Percentiles rank a stretch among this genome's conserved stretches.
phyloP scores from a whole-genome alignment of 169 alveolate species.

The Cryptosporidium felis region DNA sequence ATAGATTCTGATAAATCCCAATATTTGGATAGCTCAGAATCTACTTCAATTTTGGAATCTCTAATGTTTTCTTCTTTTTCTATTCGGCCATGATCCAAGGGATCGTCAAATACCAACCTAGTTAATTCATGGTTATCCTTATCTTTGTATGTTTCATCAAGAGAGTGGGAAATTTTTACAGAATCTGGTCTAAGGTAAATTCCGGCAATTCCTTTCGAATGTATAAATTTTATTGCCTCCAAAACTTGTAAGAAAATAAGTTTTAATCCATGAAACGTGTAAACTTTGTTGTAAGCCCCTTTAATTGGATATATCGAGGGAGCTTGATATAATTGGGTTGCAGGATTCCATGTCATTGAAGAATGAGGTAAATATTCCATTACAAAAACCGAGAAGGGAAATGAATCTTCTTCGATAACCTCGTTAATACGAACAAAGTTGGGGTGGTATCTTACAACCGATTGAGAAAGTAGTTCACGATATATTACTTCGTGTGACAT shows the following conservation, averaged over 20 bases:
- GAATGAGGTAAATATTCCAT: constrained; percentile 65
- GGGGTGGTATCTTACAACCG: background rate
- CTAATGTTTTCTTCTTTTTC: background rate
- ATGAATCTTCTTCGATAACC: constrained; percentile 11
- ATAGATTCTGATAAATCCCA: constrained; percentile 9
- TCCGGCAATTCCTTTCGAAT: constrained; percentile 15
- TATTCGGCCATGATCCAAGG: background rate
- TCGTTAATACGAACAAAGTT: constrained; percentile 49
- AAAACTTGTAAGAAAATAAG: constrained; percentile 38
- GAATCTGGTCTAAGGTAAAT: constrained; percentile 58
- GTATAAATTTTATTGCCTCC: constrained; percentile 11
- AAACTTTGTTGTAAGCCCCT: background rate
- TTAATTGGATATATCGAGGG: background rate
- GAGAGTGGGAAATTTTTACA: constrained; percentile 44
- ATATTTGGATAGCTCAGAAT: constrained; percentile 7
- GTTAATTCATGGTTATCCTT: constrained; percentile 3
- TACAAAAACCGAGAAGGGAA: constrained; percentile 27
- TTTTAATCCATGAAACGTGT: constrained; percentile 30
- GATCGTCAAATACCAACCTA: background rate
- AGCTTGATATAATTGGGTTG: constrained; percentile 15
- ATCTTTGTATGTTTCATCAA: constrained; percentile 51
- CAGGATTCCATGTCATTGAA: constrained; percentile 22
- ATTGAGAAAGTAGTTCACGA: constrained; percentile 33
- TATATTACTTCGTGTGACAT: constrained; percentile 34
- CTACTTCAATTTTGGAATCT: background rate